phyloP scores from a whole-genome alignment of 1,284 basidiomycete species.

The Leccinum fallax region DNA sequence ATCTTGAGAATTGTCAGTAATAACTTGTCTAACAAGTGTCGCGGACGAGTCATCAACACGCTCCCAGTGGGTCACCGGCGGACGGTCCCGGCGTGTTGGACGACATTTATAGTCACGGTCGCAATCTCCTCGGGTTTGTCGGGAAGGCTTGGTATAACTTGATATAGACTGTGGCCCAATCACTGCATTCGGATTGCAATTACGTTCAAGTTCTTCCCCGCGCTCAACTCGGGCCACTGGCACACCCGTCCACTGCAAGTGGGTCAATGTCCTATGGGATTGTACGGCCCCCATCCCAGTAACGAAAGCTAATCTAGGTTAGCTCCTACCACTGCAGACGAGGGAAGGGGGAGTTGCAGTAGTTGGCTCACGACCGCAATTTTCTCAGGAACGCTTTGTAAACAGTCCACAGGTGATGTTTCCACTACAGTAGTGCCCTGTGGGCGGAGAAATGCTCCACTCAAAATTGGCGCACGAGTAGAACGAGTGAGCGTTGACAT shows the following conservation, averaged over 20 bases:
- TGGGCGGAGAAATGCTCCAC: too few species aligned
- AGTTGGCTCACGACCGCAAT: too few species aligned
- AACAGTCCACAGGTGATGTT: too few species aligned
- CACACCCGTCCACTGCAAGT: not conserved
- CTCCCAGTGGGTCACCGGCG: not conserved
- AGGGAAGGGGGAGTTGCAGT: not conserved
- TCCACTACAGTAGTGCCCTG: too few species aligned
- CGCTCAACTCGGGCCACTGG: not conserved
- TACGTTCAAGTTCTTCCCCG: not conserved
- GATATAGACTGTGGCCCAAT: not conserved
- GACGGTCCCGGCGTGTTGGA: not conserved
- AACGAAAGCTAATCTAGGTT: not conserved
- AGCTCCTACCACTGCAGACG: not conserved
- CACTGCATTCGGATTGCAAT: not conserved
- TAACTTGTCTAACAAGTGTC: not conserved
- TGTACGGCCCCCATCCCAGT: not conserved
- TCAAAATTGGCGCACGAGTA: not conserved
- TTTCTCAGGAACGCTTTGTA: too few species aligned
- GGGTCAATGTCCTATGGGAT: not conserved
- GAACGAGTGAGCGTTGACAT: not conserved
- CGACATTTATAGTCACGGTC: not conserved
- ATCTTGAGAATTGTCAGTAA: not conserved
- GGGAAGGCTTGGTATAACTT: not conserved
- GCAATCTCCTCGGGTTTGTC: not conserved
- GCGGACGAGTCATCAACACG: not conserved